Percentiles rank a stretch among this genome's conserved stretches.
phyloP scores from a whole-genome alignment of 129 eudicot species.

The Lactuca sativa region DNA sequence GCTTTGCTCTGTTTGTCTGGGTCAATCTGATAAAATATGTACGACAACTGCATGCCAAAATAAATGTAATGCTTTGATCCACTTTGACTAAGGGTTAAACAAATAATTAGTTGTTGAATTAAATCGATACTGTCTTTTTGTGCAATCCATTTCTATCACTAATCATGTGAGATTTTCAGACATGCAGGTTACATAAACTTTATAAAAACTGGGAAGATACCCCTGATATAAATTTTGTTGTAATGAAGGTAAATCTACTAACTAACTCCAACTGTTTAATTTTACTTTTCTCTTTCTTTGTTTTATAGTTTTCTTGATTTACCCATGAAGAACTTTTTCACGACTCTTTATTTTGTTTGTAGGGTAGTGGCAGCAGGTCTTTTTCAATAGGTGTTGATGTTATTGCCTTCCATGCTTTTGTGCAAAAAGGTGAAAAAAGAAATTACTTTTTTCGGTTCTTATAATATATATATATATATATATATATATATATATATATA shows the following conservation, averaged over 20 bases:
- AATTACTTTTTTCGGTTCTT: background rate
- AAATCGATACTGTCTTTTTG: too few species aligned
- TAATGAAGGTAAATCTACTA: slow-evolving; percentile 63
- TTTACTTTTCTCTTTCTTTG: slow-evolving; percentile 10
- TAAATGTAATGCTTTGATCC: too few species aligned
- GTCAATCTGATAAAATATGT: too few species aligned
- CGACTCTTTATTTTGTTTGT: slow-evolving; percentile 24
- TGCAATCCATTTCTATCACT: too few species aligned
- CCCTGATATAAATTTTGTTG: slow-evolving; percentile 67
- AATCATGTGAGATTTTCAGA: slow-evolving; percentile 52
- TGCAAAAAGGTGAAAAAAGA: slow-evolving; percentile 47
- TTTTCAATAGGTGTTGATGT: slow-evolving; percentile 86
- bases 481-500: too few species aligned
- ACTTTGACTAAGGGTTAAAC: too few species aligned
- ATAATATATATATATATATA: background rate
- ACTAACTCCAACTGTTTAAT: background rate
- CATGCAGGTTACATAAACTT: slow-evolving; percentile 53
- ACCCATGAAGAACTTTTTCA: slow-evolving; percentile 1
- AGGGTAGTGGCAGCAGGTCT: slow-evolving; percentile 88
- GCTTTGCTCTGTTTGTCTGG: too few species aligned
- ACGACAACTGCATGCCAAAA: too few species aligned
- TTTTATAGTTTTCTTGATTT: background rate
- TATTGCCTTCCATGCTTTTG: slow-evolving; percentile 43
- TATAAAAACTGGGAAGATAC: slow-evolving; percentile 76
- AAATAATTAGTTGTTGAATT: too few species aligned